Evolutionary conservation across 2,329 filamentous ascomycete genomes (phyloP), one percentile per base, ranked within the genome.

Genomic region (Endocalyx cinctus): DNA sequence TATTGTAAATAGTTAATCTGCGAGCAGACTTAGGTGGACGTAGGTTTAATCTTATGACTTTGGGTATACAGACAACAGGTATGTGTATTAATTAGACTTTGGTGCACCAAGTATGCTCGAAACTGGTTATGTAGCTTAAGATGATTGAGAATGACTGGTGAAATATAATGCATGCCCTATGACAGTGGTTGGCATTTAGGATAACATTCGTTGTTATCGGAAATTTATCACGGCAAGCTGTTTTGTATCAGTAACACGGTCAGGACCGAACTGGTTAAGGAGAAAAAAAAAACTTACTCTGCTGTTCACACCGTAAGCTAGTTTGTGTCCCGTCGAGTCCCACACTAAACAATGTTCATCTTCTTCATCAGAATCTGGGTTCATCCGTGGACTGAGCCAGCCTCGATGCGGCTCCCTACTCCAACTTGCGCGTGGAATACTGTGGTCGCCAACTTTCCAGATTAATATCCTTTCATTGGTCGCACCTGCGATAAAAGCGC

Each of bases 291-390:
- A 29, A 69, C 76, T 55, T 66, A 81, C 77, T 51, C 72, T 63
- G 46, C 70, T 80, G 46, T 79, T 80, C 5, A 74, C 70, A 12
- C 77, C 78, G 51, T 80, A 82, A 0, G 77, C 77, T 37, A 82
- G 60, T 46, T 74, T 79, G 41, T 76, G 70, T 5, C 78, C 78
- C 31, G 70, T 69, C 5, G 70, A 63, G 55, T 82, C 77, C 78
- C 78, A 82, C 43, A 69, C 71, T 13, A 82, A 51, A 35, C 73
- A 79, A 46, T 80, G 73, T 39, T 74, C 70, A 28, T 79, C 72
- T 43, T 79, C 76, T 27, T 79, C 76, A 15, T 79, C 75, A 1
- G 62, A 51, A 16, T 73, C 71, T 6, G 66, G 62, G 22, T 65
- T 68, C 28, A 64, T 65, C 47, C 68, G 73, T 14, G 76, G 76